phyloP scores from a whole-genome alignment of 2,329 filamentous ascomycete species.

The Xylariaceae sp. region DNA sequence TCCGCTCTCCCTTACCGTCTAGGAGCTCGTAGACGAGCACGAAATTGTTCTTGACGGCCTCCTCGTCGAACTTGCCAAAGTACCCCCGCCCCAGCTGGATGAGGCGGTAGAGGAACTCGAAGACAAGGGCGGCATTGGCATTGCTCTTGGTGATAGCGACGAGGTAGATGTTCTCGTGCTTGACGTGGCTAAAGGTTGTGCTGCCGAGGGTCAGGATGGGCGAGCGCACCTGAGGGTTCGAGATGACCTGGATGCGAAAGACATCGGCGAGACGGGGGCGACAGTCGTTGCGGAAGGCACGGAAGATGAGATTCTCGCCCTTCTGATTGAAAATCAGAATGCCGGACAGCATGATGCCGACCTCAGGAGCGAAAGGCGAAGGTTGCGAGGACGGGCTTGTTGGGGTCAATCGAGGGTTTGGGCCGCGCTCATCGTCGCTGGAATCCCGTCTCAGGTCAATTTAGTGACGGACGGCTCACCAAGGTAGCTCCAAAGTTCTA shows the following conservation, averaged over 20 bases:
- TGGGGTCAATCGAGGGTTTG: too few species aligned
- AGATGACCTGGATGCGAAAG: constrained; percentile 99
- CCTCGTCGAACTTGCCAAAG: constrained; percentile 98
- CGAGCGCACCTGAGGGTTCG: constrained; percentile 93
- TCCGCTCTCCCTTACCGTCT: constrained; percentile 58
- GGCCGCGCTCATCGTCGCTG: too few species aligned
- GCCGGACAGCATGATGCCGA: constrained; percentile 75
- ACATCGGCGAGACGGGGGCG: constrained; percentile 95
- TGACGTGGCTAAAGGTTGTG: constrained; percentile 99
- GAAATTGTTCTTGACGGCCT: constrained; percentile 99
- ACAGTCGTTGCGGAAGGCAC: constrained; percentile 97
- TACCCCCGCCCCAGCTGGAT: constrained; percentile 89
- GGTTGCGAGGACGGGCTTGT: too few species aligned
- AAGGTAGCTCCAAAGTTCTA: too few species aligned
- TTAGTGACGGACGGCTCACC: too few species aligned
- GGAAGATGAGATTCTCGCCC: constrained; percentile 99
- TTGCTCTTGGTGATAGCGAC: constrained; percentile 98
- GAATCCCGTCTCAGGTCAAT: too few species aligned
- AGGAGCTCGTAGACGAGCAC: constrained; percentile 96
- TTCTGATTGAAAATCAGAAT: constrained; percentile 99
- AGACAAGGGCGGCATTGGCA: constrained; percentile 95
- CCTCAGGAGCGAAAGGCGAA: too few species aligned
- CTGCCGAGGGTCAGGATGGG: constrained; percentile 95
- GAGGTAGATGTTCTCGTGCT: constrained; percentile 98
- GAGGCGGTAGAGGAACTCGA: constrained; percentile 94